Percentiles rank a stretch among this genome's conserved stretches.
phyloP scores from a whole-genome alignment of 805 yeast species.

The Torulaspora maleeae region DNA sequence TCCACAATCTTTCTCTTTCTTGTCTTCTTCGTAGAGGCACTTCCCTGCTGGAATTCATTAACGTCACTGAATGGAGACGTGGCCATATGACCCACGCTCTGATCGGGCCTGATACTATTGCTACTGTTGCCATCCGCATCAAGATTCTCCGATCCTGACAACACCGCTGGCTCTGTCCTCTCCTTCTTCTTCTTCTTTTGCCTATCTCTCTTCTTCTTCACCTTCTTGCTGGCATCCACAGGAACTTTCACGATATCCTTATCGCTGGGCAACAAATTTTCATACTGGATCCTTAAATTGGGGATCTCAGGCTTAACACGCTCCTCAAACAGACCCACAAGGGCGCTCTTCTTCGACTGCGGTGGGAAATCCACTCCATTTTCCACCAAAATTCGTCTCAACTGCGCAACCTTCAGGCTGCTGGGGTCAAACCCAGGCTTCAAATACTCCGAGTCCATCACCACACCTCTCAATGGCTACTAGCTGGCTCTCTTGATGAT shows the following conservation, averaged over 20 bases:
- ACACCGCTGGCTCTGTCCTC: background rate
- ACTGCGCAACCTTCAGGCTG: conserved; percentile 59
- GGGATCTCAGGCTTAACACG: conserved; percentile 49
- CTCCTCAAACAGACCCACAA: conserved; percentile 55
- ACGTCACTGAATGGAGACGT: conserved; percentile 11
- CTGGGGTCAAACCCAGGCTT: conserved; percentile 61
- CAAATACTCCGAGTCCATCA: conserved; percentile 20
- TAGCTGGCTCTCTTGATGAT: background rate
- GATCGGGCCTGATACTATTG: background rate
- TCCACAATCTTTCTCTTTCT: conserved; percentile 8
- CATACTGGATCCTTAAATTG: conserved; percentile 35
- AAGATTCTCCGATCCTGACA: conserved; percentile 6
- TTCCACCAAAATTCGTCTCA: conserved; percentile 60
- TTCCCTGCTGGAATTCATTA: conserved; percentile 13
- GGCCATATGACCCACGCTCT: background rate
- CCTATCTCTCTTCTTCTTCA: conserved; percentile 11
- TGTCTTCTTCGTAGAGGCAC: conserved; percentile 1
- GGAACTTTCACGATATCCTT: conserved; percentile 40
- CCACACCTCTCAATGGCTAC: background rate
- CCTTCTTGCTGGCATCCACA: conserved; percentile 11
- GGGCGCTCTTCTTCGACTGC: conserved; percentile 61
- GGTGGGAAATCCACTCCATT: conserved; percentile 59
- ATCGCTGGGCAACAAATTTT: conserved; percentile 34
- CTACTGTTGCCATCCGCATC: conserved; percentile 10
- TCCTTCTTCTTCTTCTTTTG: conserved; percentile 14